Evolutionary conservation across 345 rosid genomes (phyloP).

Genomic region (Rhodamnia argentea): DNA sequence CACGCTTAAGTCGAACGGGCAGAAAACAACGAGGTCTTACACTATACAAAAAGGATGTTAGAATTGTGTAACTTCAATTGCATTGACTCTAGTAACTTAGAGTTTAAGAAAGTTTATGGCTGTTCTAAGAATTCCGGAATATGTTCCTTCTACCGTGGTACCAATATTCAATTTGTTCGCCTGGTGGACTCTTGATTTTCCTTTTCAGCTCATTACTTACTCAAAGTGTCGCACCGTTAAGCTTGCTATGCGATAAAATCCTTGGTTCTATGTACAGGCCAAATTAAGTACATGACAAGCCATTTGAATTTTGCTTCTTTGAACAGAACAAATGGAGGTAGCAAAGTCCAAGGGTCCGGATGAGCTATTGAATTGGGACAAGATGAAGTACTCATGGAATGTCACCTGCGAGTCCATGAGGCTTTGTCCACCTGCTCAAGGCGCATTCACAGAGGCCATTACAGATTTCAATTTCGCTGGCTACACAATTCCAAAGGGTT

Average conservation of each 20-base stretch:
- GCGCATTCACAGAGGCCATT: background rate
- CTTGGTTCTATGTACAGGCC: background rate
- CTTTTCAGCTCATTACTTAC: background rate
- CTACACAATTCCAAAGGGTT: background rate
- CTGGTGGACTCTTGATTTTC: background rate
- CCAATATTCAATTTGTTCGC: background rate
- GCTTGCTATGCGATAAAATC: background rate
- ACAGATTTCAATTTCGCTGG: background rate
- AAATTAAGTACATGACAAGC: background rate
- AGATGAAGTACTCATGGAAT: background rate
- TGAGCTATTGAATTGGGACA: background rate
- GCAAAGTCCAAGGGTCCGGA: background rate
- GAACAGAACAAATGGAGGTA: background rate
- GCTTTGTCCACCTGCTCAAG: background rate
- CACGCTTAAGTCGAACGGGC: too few species aligned
- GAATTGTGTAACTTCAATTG: background rate
- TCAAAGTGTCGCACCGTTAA: background rate
- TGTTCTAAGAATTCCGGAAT: background rate
- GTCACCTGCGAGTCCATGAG: background rate
- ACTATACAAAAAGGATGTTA: background rate
- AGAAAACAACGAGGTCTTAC: background rate
- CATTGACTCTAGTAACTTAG: background rate
- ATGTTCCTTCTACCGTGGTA: background rate
- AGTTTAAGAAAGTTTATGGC: background rate
- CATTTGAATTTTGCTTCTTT: background rate